Conservation (phyloP, 164 flowering plant genomes). For the Umbellularia californica region DNA sequence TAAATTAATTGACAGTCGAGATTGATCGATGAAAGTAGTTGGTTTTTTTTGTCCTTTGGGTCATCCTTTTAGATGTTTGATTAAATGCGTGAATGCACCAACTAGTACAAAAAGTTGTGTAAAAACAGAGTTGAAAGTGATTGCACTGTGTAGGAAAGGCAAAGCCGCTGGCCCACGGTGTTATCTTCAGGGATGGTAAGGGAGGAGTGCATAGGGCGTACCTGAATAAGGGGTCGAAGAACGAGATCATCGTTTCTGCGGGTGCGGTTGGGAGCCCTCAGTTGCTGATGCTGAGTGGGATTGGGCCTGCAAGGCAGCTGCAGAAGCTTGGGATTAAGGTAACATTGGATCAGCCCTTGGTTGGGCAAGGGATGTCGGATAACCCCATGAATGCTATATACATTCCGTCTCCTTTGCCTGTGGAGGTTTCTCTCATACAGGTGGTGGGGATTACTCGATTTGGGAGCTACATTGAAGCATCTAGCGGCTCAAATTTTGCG, state of each 20-base stretch:
- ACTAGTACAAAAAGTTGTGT: no score
- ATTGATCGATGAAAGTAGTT: background rate
- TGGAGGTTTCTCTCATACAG: constrained; percentile 67
- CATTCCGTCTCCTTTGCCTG: constrained; percentile 59
- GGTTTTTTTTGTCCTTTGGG: no score
- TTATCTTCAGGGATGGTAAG: constrained; percentile 34
- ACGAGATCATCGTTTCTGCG: constrained; percentile 63
- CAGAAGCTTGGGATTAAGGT: constrained; percentile 37
- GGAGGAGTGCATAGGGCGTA: constrained; percentile 46
- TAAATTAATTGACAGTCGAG: background rate
- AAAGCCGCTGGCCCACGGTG: constrained; percentile 49
- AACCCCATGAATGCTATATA: constrained; percentile 75
- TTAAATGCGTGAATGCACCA: no score
- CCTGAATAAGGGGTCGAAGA: constrained; percentile 13
- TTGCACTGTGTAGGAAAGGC: constrained; percentile 16
- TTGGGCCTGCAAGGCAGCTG: constrained; percentile 8
- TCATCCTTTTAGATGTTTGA: no score
- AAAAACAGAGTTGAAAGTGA: no score
- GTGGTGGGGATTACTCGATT: constrained; percentile 63
- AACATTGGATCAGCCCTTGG: constrained; percentile 50
- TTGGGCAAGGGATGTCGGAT: constrained; percentile 72
- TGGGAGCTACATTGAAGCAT: constrained; percentile 67
- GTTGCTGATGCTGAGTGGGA: constrained; percentile 36
- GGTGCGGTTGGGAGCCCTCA: constrained; percentile 89
- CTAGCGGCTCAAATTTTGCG: constrained; percentile 41